These are phyloP conservation scores for Phyllosticta citribraziliensis DNA, from an alignment of 2,329 filamentous ascomycete species.

Conservation along the genomic window DNA sequence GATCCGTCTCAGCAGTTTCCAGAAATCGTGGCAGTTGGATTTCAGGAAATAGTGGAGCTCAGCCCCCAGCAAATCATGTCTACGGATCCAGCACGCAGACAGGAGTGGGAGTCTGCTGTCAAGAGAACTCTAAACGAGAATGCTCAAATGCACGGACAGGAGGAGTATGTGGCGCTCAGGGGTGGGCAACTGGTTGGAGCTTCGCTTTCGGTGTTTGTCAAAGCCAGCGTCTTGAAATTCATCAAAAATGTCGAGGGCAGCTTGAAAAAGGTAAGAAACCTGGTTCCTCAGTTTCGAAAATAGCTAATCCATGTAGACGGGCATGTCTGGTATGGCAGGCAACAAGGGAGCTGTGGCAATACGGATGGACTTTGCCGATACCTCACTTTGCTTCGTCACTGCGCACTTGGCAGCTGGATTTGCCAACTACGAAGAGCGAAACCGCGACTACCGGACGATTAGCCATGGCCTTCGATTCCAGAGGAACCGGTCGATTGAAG, in stretches of 20 bases:
- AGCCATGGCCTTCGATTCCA: constrained; percentile 82
- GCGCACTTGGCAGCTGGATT: constrained; percentile 95
- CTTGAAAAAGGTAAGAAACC: constrained; percentile 62
- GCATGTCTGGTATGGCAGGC: constrained; percentile 91
- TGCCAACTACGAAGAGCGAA: constrained; percentile 91
- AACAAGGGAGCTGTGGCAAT: constrained; percentile 98
- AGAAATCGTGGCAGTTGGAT: constrained; percentile 81
- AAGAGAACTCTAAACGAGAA: constrained; percentile 65
- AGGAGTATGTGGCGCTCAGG: constrained; percentile 79
- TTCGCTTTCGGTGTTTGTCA: constrained; percentile 85
- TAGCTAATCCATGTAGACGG: constrained; percentile 44
- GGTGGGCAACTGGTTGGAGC: constrained; percentile 93
- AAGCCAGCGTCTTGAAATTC: constrained; percentile 60
- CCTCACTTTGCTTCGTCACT: constrained; percentile 88
- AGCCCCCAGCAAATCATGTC: constrained; percentile 99
- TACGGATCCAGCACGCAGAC: constrained; percentile 77
- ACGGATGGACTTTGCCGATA: constrained; percentile 87
- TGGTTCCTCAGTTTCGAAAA: background rate
- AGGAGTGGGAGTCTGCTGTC: constrained; percentile 78
- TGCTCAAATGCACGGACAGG: constrained; percentile 53
- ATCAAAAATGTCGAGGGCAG: constrained; percentile 97
- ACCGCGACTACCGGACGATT: constrained; percentile 86
- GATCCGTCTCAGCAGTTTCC: constrained; percentile 53
- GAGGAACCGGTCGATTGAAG: constrained; percentile 78
- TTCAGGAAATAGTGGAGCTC: constrained; percentile 97